These are phyloP conservation scores for Hanseniaspora clermontiae DNA, from an alignment of 805 yeast species.

Conservation along the genomic window DNA sequence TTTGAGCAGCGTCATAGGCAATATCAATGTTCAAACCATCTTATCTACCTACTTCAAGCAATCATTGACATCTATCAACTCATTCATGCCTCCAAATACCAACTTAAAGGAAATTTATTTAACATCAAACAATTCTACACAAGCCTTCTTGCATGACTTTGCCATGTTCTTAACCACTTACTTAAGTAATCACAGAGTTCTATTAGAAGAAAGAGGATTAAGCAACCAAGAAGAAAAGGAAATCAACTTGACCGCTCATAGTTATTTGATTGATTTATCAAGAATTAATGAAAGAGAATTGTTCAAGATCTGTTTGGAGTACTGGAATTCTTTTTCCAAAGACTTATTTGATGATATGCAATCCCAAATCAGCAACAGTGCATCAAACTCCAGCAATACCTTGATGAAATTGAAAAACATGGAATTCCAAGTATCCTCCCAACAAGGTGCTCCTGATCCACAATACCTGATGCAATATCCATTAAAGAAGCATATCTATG, in stretches of 20 bases:
- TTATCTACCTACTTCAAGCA: constrained; percentile 58
- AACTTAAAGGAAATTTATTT: constrained; percentile 63
- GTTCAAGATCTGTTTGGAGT: constrained; percentile 88
- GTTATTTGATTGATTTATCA: constrained; percentile 71
- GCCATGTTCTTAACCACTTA: constrained; percentile 87
- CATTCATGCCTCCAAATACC: constrained; percentile 53
- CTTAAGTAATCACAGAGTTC: constrained; percentile 55
- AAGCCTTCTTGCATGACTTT: constrained; percentile 86
- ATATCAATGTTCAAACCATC: constrained; percentile 31
- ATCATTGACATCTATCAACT: constrained; percentile 56
- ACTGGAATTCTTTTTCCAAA: constrained; percentile 80
- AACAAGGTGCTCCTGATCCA: constrained; percentile 81
- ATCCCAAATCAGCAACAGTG: constrained; percentile 55
- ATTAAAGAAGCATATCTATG: constrained; percentile 73
- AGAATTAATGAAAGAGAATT: constrained; percentile 90
- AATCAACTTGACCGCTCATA: constrained; percentile 58
- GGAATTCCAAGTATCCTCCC: constrained; percentile 31
- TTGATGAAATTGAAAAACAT: constrained; percentile 51
- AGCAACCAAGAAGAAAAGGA: constrained; percentile 28
- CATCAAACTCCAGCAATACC: constrained; percentile 37
- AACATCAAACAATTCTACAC: constrained; percentile 68
- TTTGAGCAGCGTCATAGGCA: constrained; percentile 25
- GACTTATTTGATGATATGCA: constrained; percentile 78
- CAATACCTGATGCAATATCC: constrained; percentile 63
- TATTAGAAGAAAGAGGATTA: constrained; percentile 38